Evolutionary conservation across 139 green algal genomes (phyloP).

Genomic region (Chlorella vulgaris): DNA sequence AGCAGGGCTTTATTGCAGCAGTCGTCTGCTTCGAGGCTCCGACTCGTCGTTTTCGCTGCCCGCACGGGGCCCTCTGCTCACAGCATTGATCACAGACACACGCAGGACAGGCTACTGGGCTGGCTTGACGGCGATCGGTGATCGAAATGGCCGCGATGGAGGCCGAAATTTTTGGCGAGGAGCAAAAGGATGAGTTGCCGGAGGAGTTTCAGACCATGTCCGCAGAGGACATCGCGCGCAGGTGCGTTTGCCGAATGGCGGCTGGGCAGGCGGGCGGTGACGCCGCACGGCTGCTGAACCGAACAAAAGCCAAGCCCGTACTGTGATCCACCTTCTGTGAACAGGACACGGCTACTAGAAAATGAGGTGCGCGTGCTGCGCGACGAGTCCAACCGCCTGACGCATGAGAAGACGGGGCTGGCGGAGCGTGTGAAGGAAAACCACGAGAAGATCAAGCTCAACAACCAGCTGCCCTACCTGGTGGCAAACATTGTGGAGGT

Average conservation of each 20-base stretch:
- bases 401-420: constrained; percentile 79
- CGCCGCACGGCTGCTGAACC: no score
- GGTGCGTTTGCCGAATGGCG: no score
- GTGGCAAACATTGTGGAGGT: constrained; percentile 98
- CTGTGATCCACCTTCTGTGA: no score
- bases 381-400: constrained; percentile 90
- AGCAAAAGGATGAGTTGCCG: constrained; percentile 71
- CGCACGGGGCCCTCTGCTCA: no score
- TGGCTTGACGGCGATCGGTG: not conserved
- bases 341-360: constrained; percentile 86
- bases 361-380: constrained; percentile 98
- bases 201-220: constrained; percentile 90
- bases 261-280: no score
- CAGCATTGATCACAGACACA: no score
- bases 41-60: no score
- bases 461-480: constrained; percentile 98
- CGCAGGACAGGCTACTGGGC: no score
- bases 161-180: constrained; percentile 44
- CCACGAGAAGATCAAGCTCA: constrained; percentile 98
- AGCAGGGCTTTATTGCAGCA: no score
- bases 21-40: no score
- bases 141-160: constrained; percentile 27
- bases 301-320: no score
- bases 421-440: constrained; percentile 91
- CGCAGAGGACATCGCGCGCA: constrained; percentile 83